Evolutionary conservation across 2,329 filamentous ascomycete genomes (phyloP).

Genomic region (Cryphonectria radicalis): DNA sequence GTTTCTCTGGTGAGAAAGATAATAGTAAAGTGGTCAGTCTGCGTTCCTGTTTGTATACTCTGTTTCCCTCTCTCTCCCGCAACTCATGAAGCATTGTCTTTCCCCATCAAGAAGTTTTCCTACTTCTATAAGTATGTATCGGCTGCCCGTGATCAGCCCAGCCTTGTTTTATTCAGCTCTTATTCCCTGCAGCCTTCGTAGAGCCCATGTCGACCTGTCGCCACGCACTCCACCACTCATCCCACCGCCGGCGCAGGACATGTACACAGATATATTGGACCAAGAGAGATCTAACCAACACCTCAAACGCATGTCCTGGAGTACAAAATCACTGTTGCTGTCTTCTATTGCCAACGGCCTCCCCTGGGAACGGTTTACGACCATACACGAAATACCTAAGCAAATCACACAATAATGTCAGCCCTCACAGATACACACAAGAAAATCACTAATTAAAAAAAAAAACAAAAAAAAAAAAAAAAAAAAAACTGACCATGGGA

Average conservation of each 20-base stretch:
- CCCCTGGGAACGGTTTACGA: constrained; percentile 19
- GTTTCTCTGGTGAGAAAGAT: background rate
- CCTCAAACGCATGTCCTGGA: background rate
- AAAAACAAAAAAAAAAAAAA: background rate
- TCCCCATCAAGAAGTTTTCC: background rate
- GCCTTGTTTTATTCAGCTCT: background rate
- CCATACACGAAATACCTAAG: constrained; percentile 33
- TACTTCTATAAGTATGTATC: background rate
- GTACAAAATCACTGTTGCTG: background rate
- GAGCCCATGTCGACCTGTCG: background rate
- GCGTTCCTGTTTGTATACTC: background rate
- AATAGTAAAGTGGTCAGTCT: background rate
- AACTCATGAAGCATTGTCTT: background rate
- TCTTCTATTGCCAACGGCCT: background rate
- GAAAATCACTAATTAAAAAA: background rate
- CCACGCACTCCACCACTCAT: background rate
- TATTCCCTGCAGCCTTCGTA: background rate
- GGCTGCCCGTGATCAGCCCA: background rate
- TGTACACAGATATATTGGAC: background rate
- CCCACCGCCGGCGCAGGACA: background rate
- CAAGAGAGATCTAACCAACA: background rate
- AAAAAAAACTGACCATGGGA: constrained; percentile 4
- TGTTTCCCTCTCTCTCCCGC: background rate
- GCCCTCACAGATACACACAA: constrained; percentile 23
- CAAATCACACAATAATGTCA: background rate